Evolutionary conservation across 2,329 filamentous ascomycete genomes (phyloP), one percentile per base, ranked within the genome.

Genomic region (Chaetoscypha palmicola): DNA sequence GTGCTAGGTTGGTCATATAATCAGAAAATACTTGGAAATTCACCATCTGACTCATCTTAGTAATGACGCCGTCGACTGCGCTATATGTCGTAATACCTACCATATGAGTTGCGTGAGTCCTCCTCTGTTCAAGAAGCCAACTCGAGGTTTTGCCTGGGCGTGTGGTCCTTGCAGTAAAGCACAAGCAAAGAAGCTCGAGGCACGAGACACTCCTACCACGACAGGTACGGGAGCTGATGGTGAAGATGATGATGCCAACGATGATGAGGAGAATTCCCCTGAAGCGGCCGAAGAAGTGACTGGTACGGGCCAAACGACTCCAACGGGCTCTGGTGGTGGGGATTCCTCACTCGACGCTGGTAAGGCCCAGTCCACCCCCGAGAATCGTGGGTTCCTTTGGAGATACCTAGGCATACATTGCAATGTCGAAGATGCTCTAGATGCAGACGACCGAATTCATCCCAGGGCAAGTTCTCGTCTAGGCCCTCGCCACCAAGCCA

Each of bases 81-180:
- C 91, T 34, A 89, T 96, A 43, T 98, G 92, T 66, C 79, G 83
- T 61, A 83, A 89, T 64, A 97, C 91, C 11, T 98, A 96, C 67
- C 92, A 98, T 69, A 97, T 98, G 91, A 87, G 90, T 59, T 98
- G 92, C 64, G 92, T 98, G 45, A 83, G 85, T 49, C 92, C 92
- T 31, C 88, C 90, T 28, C 67, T 98, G 50, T 75, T 89, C 41
- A 98, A 96, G 66, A 98, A 98, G 66, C 92, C 92, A 16, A 95
- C 91, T 36, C 83, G 92, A 65, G 92, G 92, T 30, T 98, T 98
- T 67, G 92, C 89, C 3, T 98, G 92, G 92, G 91, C 92, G 22
- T 98, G 92, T 65, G 92, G 87, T 43, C 85, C 91, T 47, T 98
- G 92, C 66, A 96, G 89, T 64, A 83, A 91, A 58, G 90, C 88